Evolutionary conservation across 768 basidiomycete species (phyloP), one percentile per base, ranked within the genome.

Genomic region (Boletellus sp.): DNA sequence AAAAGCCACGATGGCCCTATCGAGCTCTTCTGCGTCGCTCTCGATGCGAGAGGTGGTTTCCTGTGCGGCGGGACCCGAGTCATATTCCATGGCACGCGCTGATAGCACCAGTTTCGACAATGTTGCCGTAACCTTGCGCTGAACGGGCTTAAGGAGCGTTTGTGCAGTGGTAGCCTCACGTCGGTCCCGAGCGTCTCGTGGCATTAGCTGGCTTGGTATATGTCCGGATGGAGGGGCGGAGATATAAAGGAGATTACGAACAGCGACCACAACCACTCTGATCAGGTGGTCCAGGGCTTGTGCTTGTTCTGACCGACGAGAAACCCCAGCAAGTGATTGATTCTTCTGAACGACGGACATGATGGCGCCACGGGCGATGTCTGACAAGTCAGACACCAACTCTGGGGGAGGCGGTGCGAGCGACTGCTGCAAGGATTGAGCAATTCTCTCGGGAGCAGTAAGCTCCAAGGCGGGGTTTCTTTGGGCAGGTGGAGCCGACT

Each of bases 31-130:
- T 1, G 87, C 86, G 60, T 90, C 88, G 6, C 80, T 76, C 59
- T 87, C 83, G 52, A 90, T 86, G 34, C 88, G 81, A 55, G 74
- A 78, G 1, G 83, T 74, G 13, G 85, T 86, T 52, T 87, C 83
- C 11, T 75, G 66, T 4, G 81, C 66, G 20, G 80, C 74, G 2
- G 79, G 77, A 15, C 82, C 84, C 0, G 86, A 84, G 59, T 90
- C 85, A 52, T 88, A 90, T 59, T 87, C 83, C 70, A 90, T 85
- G 0, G 94, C 92, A 42, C 95, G 85, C n/a, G 90, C 84, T 8
- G 88, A 90, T 3, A 96, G 79, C 26, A 95, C 89, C 24, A 97
- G 75, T 64, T 94, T 87, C 17, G 90, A 94, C 9, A 95, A 73
- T 0, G 91, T 92, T 8, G 91, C 89, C 2, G 91, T 90, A 28